phyloP scores from a whole-genome alignment of 306 rosid species.

The Prosopis cineraria region DNA sequence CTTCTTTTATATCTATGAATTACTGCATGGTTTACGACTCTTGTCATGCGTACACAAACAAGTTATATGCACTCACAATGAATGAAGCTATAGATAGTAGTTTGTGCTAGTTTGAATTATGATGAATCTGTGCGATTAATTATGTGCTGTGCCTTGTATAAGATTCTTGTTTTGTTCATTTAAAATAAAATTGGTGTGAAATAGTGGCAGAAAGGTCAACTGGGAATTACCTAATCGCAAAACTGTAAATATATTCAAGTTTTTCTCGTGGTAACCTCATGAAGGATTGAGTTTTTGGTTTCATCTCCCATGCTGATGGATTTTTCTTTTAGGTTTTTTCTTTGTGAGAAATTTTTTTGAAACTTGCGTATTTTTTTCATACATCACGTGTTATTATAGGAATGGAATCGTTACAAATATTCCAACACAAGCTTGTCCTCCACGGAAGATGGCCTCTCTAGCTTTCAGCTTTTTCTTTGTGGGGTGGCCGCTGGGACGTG shows the following conservation, averaged over 20 bases:
- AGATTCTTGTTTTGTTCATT: slow-evolving; percentile 5
- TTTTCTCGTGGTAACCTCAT: background rate
- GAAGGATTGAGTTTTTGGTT: background rate
- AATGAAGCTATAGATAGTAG: slow-evolving; percentile 12
- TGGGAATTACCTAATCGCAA: background rate
- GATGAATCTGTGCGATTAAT: background rate
- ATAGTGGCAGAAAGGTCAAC: background rate
- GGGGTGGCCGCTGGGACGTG: slow-evolving; percentile 95
- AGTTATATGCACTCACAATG: slow-evolving; percentile 15
- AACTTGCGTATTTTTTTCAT: background rate
- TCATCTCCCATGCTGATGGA: background rate
- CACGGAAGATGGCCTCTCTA: slow-evolving; percentile 52
- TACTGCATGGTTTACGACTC: background rate
- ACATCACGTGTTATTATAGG: slow-evolving; percentile 48
- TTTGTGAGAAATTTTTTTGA: background rate
- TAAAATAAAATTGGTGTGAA: slow-evolving; percentile 13
- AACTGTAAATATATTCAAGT: background rate
- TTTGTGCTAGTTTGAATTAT: slow-evolving; percentile 3
- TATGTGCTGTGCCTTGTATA: slow-evolving; percentile 1
- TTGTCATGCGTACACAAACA: background rate
- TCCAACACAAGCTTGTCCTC: slow-evolving; percentile 33
- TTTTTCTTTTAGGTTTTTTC: background rate
- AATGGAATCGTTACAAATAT: slow-evolving; percentile 56
- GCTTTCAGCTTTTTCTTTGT: slow-evolving; percentile 83
- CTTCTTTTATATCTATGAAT: background rate